Evolutionary conservation across 2,329 filamentous ascomycete genomes (phyloP).

Genomic region (Ilyonectria destructans): DNA sequence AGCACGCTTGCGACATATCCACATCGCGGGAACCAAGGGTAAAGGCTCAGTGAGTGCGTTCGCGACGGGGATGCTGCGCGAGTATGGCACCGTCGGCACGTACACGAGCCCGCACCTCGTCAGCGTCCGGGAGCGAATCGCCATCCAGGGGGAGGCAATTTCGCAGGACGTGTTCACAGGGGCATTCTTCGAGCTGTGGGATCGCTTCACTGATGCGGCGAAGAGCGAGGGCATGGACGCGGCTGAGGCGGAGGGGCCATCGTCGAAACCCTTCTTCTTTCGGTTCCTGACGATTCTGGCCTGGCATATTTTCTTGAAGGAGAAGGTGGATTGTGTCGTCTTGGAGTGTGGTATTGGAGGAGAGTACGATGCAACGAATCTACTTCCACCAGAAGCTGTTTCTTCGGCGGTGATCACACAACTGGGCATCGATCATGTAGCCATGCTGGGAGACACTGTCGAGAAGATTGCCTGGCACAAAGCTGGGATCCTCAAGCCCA

Average conservation of each 20-base stretch:
- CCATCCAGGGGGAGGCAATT: slow-evolving; percentile 82
- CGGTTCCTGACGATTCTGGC: slow-evolving; percentile 92
- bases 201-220: slow-evolving; percentile 65
- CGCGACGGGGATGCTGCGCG: slow-evolving; percentile 82
- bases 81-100: slow-evolving; percentile 73
- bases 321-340: slow-evolving; percentile 84
- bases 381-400: slow-evolving; percentile 76
- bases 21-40: slow-evolving; percentile 94
- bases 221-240: slow-evolving; percentile 50
- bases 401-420: slow-evolving; percentile 83
- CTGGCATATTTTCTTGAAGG: slow-evolving; percentile 84
- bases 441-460: slow-evolving; percentile 84
- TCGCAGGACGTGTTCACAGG: slow-evolving; percentile 78
- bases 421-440: slow-evolving; percentile 88
- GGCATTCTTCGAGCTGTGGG: slow-evolving; percentile 91
- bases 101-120: slow-evolving; percentile 91
- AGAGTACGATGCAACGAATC: slow-evolving; percentile 93
- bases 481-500: slow-evolving; percentile 85
- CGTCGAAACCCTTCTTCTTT: slow-evolving; percentile 90
- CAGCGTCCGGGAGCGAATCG: slow-evolving; percentile 87
- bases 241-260: slow-evolving; percentile 68
- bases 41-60: slow-evolving; percentile 93
- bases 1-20: slow-evolving; percentile 71
- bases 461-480: slow-evolving; percentile 94
- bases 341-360: slow-evolving; percentile 96